These are phyloP conservation scores for Podila verticillata DNA, from an alignment of 192 early-diverging fungal genomes.

Conservation along the genomic window DNA sequence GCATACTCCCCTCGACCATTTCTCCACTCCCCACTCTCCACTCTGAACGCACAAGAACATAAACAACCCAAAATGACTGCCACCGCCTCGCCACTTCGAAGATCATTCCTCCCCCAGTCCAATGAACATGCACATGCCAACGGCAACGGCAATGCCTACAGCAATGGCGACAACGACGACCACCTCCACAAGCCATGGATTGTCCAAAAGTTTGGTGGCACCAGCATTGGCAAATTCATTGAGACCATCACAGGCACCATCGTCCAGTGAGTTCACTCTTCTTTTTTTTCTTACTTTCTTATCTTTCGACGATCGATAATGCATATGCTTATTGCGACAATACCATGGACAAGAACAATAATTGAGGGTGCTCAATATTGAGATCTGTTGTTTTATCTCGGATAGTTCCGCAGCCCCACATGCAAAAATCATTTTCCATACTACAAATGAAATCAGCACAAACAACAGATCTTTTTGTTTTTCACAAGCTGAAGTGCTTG, in stretches of 20 bases:
- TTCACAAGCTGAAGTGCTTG: too few species aligned
- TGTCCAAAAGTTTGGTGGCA: conserved; percentile 97
- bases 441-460: too few species aligned
- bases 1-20: not conserved
- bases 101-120: conserved; percentile 32
- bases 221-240: conserved; percentile 89
- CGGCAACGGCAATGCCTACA: conserved; percentile 2
- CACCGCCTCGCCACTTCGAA: conserved; percentile 41
- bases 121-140: conserved; percentile 10
- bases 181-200: conserved; percentile 61
- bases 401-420: too few species aligned
- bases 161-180: not conserved
- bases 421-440: too few species aligned
- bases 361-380: too few species aligned
- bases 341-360: too few species aligned
- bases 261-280: conserved; percentile 74
- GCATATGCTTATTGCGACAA: not conserved
- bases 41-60: too few species aligned
- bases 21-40: not conserved
- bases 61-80: not conserved
- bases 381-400: too few species aligned
- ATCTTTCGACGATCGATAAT: not conserved
- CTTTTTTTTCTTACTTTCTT: not conserved
- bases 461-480: too few species aligned
- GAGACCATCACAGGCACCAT: conserved; percentile 79